Conservation (phyloP, 148 eudicot species). For the Nepenthes gracilis region DNA sequence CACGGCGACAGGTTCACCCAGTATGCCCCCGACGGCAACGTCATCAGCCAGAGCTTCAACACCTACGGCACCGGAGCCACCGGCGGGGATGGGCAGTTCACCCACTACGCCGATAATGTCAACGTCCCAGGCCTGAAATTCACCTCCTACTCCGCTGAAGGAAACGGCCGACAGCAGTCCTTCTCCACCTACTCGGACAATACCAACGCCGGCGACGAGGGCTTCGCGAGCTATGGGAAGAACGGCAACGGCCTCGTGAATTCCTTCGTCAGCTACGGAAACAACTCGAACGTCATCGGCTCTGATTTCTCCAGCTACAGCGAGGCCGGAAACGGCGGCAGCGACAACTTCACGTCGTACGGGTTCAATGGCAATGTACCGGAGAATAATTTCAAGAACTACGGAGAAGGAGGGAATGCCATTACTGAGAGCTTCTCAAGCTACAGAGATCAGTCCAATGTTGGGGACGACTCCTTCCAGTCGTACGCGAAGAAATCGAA, state of each 20-base stretch:
- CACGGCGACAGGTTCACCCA: conserved; percentile 37
- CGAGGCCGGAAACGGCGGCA: conserved; percentile 22
- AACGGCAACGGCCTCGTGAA: conserved; percentile 34
- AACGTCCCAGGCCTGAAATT: conserved; percentile 43
- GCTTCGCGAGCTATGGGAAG: conserved; percentile 48
- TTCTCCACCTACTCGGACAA: conserved; percentile 25
- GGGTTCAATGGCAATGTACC: conserved; percentile 35
- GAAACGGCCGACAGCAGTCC: conserved; percentile 30
- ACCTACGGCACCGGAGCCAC: conserved; percentile 46
- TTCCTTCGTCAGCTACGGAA: conserved; percentile 28
- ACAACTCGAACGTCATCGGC: conserved; percentile 30
- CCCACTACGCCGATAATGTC: conserved; percentile 17
- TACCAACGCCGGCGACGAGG: conserved; percentile 39
- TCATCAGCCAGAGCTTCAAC: conserved; percentile 36
- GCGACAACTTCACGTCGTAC: conserved; percentile 38
- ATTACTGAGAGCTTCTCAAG: conserved; percentile 28
- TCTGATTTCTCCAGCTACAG: conserved; percentile 35
- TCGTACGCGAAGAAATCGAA: conserved; percentile 45
- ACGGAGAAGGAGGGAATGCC: conserved; percentile 32
- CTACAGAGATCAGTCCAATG: conserved; percentile 44
- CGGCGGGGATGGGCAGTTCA: conserved; percentile 48
- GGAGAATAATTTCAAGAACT: conserved; percentile 32
- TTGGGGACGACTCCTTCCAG: conserved; percentile 38
- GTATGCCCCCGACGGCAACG: conserved; percentile 36
- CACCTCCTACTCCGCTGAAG: conserved; percentile 46